Conservation (phyloP, 495 filamentous ascomycete species). For the Venustampulla echinocandica region DNA sequence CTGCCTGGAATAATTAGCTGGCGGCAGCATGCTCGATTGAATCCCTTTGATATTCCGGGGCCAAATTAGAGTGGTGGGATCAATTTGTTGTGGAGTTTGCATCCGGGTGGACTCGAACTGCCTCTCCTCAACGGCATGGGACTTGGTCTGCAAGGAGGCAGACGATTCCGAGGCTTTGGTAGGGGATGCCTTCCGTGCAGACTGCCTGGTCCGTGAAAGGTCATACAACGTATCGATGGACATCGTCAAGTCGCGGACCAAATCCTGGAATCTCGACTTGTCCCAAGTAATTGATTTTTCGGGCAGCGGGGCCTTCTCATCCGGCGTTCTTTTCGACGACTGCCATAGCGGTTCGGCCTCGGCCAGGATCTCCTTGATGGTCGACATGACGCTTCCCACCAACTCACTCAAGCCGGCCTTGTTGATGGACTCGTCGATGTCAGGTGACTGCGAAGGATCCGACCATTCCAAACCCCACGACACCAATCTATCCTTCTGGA, state of each 20-base stretch:
- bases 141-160: slow-evolving; percentile 8
- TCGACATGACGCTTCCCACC: slow-evolving; percentile 80
- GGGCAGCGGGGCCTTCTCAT: slow-evolving; percentile 33
- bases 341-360: slow-evolving; percentile 74
- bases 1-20: slow-evolving; percentile 31
- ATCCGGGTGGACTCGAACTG: slow-evolving; percentile 47
- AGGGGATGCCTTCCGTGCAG: slow-evolving; percentile 5
- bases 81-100: slow-evolving; percentile 44
- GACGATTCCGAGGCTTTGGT: slow-evolving; percentile 12
- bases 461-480: slow-evolving; percentile 91
- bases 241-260: slow-evolving; percentile 68
- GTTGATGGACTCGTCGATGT: slow-evolving; percentile 78
- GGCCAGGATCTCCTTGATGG: slow-evolving; percentile 78
- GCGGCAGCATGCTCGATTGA: slow-evolving; percentile 27
- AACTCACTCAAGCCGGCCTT: slow-evolving; percentile 79
- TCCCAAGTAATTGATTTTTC: slow-evolving; percentile 42
- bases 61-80: slow-evolving; percentile 32
- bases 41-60: slow-evolving; percentile 26
- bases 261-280: slow-evolving; percentile 52
- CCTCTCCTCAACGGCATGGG: slow-evolving; percentile 32
- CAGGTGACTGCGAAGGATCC: slow-evolving; percentile 50
- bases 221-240: slow-evolving; percentile 89
- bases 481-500: slow-evolving; percentile 68
- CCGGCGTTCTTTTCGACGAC: slow-evolving; percentile 26
- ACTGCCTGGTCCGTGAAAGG: slow-evolving; percentile 61